phyloP scores from a whole-genome alignment of 1,139 yeast genomes.

The Scheffersomyces illinoinensis region DNA sequence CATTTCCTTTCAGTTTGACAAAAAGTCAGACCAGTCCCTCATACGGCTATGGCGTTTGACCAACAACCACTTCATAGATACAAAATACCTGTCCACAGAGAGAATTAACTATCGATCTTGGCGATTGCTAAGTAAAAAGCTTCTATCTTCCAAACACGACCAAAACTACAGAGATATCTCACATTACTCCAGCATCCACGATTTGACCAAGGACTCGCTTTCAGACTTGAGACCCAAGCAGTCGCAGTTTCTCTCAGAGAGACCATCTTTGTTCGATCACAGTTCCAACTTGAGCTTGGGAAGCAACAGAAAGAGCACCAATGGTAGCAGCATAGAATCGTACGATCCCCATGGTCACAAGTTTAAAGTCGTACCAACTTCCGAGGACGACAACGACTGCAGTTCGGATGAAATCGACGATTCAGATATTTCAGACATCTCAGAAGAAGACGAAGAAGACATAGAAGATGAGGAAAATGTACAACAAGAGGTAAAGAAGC shows the following conservation, averaged over 20 bases:
- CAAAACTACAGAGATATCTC: slow-evolving; percentile 3
- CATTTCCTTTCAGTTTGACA: slow-evolving; percentile 13
- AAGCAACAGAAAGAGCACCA: slow-evolving; percentile 13
- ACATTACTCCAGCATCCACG: slow-evolving; percentile 5
- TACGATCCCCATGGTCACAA: slow-evolving; percentile 5
- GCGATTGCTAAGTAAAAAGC: slow-evolving; percentile 14
- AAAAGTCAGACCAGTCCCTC: slow-evolving; percentile 14
- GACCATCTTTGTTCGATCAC: slow-evolving; percentile 18
- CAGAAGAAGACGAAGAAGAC: slow-evolving; percentile 18
- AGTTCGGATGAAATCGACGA: slow-evolving; percentile 2
- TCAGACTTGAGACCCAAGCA: slow-evolving; percentile 13
- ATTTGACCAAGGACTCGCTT: slow-evolving; percentile 12
- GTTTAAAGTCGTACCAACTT: neutral
- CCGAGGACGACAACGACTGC: slow-evolving; percentile 9
- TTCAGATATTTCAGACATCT: slow-evolving; percentile 30
- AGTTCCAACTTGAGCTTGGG: slow-evolving; percentile 15
- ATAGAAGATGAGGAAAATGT: slow-evolving; percentile 5
- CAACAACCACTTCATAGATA: slow-evolving; percentile 9
- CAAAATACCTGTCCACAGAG: slow-evolving; percentile 11
- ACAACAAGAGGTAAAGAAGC: neutral
- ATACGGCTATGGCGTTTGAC: slow-evolving; percentile 17
- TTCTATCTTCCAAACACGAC: slow-evolving; percentile 3
- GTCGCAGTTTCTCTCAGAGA: slow-evolving; percentile 13
- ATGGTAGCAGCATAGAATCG: slow-evolving; percentile 13
- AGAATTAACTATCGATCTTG: slow-evolving; percentile 17